These are phyloP conservation scores for Rhamnella rubrinervis DNA, from an alignment of 331 rosid genomes.

Conservation along the genomic window DNA sequence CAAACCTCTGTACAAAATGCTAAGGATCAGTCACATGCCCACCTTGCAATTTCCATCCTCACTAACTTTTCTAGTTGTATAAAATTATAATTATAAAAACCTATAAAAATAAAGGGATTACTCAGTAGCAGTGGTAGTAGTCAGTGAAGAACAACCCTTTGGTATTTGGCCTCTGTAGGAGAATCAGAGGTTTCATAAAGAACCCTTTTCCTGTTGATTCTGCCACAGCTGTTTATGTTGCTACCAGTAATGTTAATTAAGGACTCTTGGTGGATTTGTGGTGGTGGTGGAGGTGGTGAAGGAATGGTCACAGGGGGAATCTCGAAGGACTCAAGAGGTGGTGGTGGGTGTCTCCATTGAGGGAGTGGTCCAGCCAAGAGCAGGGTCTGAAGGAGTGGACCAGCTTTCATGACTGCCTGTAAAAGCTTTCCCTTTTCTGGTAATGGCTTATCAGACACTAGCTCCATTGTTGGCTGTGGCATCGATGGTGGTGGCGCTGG, in stretches of 20 bases:
- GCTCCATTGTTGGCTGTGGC: constrained; percentile 41
- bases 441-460: constrained; percentile 63
- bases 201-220: constrained; percentile 62
- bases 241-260: constrained; percentile 30
- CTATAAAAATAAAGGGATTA: constrained; percentile 31
- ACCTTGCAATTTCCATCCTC: constrained; percentile 25
- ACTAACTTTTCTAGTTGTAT: constrained; percentile 46
- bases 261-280: constrained; percentile 50
- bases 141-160: constrained; percentile 68
- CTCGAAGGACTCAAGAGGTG: constrained; percentile 82
- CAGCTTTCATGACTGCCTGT: constrained; percentile 98
- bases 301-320: constrained; percentile 91
- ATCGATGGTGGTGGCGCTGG: background rate
- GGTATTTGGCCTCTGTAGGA: constrained; percentile 72
- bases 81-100: constrained; percentile 28
- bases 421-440: constrained; percentile 97
- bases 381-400: constrained; percentile 92
- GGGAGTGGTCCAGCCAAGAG: constrained; percentile 98
- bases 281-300: constrained; percentile 42
- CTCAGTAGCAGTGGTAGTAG: constrained; percentile 17
- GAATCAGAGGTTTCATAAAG: constrained; percentile 61
- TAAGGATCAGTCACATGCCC: constrained; percentile 54
- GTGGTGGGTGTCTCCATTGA: constrained; percentile 99
- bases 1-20: constrained; percentile 68
- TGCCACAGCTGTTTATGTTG: constrained; percentile 52